Evolutionary conservation across 1,139 yeast genomes (phyloP).

Genomic region (Taiozyma sp.): DNA sequence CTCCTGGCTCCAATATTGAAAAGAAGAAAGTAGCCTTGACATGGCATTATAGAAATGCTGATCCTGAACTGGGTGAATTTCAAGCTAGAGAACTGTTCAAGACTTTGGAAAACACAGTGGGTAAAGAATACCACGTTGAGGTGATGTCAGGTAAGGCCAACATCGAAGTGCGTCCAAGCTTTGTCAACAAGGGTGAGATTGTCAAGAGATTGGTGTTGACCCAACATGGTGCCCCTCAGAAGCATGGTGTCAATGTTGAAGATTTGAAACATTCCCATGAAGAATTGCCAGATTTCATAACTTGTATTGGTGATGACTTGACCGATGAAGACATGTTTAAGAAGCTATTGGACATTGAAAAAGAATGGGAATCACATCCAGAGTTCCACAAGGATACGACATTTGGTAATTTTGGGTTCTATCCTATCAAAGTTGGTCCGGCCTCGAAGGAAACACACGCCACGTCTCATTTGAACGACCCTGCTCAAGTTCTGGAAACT

Average conservation of each 20-base stretch:
- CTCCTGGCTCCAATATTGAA: constrained; percentile 89
- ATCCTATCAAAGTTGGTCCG: constrained; percentile 93
- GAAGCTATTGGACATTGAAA: constrained; percentile 60
- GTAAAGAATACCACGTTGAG: constrained; percentile 74
- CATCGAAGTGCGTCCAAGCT: constrained; percentile 90
- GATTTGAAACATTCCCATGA: constrained; percentile 34
- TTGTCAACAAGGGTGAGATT: constrained; percentile 95
- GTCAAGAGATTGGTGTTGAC: constrained; percentile 72
- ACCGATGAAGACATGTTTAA: constrained; percentile 98
- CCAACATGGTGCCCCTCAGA: constrained; percentile 44
- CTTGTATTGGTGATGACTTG: constrained; percentile 92
- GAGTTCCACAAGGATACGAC: constrained; percentile 34
- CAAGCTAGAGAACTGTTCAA: constrained; percentile 76
- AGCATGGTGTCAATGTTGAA: constrained; percentile 24
- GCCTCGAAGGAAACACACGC: constrained; percentile 89
- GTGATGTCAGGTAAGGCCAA: constrained; percentile 98
- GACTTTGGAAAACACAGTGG: constrained; percentile 58
- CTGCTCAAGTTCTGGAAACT: constrained; percentile 80
- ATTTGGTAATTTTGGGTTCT: constrained; percentile 59
- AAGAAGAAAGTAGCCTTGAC: constrained; percentile 90
- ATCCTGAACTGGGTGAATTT: constrained; percentile 85
- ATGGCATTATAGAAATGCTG: constrained; percentile 96
- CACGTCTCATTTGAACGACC: constrained; percentile 82
- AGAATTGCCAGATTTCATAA: constrained; percentile 71
- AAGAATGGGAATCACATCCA: constrained; percentile 31